Base-by-base conservation (phyloP, 1,284 basidiomycete genomes). In the Neonothopanus nambi region DNA sequence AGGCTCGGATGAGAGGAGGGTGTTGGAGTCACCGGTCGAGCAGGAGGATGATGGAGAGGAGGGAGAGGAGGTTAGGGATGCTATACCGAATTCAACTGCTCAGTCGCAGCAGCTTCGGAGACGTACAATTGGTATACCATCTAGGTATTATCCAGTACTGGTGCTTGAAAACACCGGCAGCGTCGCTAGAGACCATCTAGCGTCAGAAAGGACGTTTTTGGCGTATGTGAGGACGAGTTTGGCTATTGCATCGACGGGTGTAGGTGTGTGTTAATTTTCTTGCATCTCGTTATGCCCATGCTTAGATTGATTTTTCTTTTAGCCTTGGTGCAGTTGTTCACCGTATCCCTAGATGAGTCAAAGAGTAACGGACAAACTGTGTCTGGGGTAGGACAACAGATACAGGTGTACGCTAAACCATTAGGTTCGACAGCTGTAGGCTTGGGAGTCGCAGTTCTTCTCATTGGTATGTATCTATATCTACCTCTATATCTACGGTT, bases 281-380 rank as follows among this genome's bases (percentile, higher is more conserved):
- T 13, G 40, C 8, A 28, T 40, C 3, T 28, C 35, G 28, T 4
- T n/a, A 23, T 36, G 17, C 11, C 33, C 36, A 33, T 33, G 40
- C 41, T 44, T 13, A 43, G 23, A 4, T 3, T 42, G 23, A 23
- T 45, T 24, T 36, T 46, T 33, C 3, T 20, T 33, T 52, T 55
- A 74, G 81, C 79, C 3, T 67, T 83, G 5, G 78, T 82, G 7
- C 80, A 83, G 61, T 66, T 83, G 8, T 80, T 83, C 63, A 76
- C 74, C 4, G 76, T 81, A 20, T 69, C 78, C 1, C 62, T 61
- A 0, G 65, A 65, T 39, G 51, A 57, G 65, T 2, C 59, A 66
- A 21, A 46, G 51, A 67, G 40, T n/a, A n/a, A n/a, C n/a, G 42
- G 50, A n/a, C 36, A n/a, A n/a, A 52, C 11, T 15, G 37, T 21